These are phyloP conservation scores for Phytophthora niederhauseri DNA, from an alignment of 352 stramenopile species.

Conservation along the genomic window DNA sequence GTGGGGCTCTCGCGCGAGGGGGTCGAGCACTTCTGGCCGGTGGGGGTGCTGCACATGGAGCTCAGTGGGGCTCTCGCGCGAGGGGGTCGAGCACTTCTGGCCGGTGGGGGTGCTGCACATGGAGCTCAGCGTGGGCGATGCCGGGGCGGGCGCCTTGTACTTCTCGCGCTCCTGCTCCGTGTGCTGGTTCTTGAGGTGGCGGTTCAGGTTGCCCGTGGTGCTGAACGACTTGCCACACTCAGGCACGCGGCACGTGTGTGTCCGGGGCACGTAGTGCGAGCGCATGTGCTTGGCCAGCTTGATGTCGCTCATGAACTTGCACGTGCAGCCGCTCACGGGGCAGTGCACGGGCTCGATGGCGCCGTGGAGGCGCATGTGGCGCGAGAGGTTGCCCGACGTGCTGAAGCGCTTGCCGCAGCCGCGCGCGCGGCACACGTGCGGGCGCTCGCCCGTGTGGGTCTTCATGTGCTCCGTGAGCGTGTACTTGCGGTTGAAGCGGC, in stretches of 20 bases:
- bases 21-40: slow-evolving; percentile 25
- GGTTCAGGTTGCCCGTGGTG: slow-evolving; percentile 58
- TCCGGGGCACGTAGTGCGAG: slow-evolving; percentile 41
- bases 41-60: slow-evolving; percentile 32
- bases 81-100: slow-evolving; percentile 25
- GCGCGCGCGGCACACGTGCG: slow-evolving; percentile 42
- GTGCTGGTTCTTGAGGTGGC: slow-evolving; percentile 56
- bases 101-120: slow-evolving; percentile 31
- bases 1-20: slow-evolving; percentile 35
- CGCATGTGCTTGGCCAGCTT: slow-evolving; percentile 56
- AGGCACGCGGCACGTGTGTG: slow-evolving; percentile 43
- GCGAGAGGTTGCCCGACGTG: slow-evolving; percentile 55
- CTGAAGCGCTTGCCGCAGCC: slow-evolving; percentile 57
- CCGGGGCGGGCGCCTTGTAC: slow-evolving; percentile 14
- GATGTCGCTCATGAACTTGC: slow-evolving; percentile 45
- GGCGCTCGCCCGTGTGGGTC: slow-evolving; percentile 70
- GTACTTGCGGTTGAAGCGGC: slow-evolving; percentile 73
- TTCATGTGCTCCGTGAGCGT: slow-evolving; percentile 80
- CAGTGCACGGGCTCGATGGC: slow-evolving; percentile 45
- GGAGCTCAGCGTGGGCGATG: slow-evolving; percentile 18
- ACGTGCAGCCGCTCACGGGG: slow-evolving; percentile 30
- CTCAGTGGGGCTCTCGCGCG: slow-evolving; percentile 35
- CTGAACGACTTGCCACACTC: slow-evolving; percentile 55
- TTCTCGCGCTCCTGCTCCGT: slow-evolving; percentile 30
- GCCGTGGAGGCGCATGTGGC: slow-evolving; percentile 52